phyloP scores from a whole-genome alignment of 495 filamentous ascomycete species.

The Hypoxylon trugodes region DNA sequence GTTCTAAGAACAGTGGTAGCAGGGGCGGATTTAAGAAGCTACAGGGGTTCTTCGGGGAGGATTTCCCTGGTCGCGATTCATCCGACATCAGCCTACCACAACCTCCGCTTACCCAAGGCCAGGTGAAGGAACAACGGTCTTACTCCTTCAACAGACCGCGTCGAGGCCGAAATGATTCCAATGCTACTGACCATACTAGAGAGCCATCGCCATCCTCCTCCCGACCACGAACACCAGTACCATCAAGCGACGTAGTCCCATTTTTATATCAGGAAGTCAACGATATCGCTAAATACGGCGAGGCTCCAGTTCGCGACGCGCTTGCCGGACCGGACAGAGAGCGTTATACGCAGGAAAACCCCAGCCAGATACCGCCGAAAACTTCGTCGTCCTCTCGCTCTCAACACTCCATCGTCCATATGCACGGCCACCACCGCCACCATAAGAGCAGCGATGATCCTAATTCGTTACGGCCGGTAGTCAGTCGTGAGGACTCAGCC shows the following conservation, averaged over 20 bases:
- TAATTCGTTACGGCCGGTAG: conserved; percentile 66
- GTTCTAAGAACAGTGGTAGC: conserved; percentile 79
- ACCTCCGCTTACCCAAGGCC: conserved; percentile 49
- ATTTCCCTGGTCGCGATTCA: conserved; percentile 72
- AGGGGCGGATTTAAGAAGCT: conserved; percentile 75
- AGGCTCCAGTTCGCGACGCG: conserved; percentile 79
- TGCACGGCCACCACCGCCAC: conserved; percentile 76
- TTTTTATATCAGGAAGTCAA: conserved; percentile 93
- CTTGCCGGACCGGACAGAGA: conserved; percentile 75
- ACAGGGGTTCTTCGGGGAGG: conserved; percentile 88
- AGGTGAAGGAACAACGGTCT: conserved; percentile 62
- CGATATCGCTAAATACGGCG: conserved; percentile 82
- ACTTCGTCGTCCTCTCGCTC: conserved; percentile 62
- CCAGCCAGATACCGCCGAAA: conserved; percentile 53
- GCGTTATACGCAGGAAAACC: conserved; percentile 63
- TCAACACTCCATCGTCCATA: conserved; percentile 61
- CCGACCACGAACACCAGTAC: conserved; percentile 81
- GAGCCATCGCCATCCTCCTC: conserved; percentile 74
- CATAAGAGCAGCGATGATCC: conserved; percentile 78
- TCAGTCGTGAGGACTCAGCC: conserved; percentile 75
- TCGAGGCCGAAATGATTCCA: conserved; percentile 80
- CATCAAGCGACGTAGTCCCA: conserved; percentile 92
- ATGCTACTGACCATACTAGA: conserved; percentile 66
- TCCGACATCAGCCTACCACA: conserved; percentile 76
- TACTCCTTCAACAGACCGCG: conserved; percentile 65